Percentiles rank a stretch among this genome's conserved stretches.
phyloP scores from a whole-genome alignment of 495 filamentous ascomycete species.

The Trichoderma virens region DNA sequence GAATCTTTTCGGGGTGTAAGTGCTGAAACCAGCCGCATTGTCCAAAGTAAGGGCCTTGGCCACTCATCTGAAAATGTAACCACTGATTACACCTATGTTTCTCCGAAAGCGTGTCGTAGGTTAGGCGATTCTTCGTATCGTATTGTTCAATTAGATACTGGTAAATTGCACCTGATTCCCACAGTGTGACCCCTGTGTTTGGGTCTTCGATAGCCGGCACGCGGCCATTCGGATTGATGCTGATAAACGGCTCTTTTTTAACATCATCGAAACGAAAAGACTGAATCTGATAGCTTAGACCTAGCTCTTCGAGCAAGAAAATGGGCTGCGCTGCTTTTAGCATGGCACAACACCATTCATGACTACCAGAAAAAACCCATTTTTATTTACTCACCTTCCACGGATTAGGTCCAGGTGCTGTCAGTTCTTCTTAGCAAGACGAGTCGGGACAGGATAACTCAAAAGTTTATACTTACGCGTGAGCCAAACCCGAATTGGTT shows the following conservation, averaged over 20 bases:
- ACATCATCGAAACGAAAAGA: constrained; percentile 47
- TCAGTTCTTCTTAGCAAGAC: too few relatives aligned
- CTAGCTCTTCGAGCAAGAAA: constrained; percentile 57
- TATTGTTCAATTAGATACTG: not conserved
- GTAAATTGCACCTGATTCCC: constrained; percentile 4
- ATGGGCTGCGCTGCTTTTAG: too few relatives aligned
- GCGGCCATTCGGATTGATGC: constrained; percentile 62
- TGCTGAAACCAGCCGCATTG: not conserved
- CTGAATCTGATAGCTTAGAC: constrained; percentile 42
- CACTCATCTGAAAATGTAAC: not conserved
- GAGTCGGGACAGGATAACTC: too few relatives aligned
- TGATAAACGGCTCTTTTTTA: constrained; percentile 46
- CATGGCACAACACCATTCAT: too few relatives aligned
- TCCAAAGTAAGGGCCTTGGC: not conserved
- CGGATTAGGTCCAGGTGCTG: too few relatives aligned
- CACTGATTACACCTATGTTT: not conserved
- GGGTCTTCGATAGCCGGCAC: constrained; percentile 29
- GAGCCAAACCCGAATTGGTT: too few relatives aligned
- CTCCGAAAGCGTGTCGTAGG: not conserved
- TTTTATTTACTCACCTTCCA: too few relatives aligned
- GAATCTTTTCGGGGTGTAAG: not conserved
- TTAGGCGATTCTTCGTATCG: not conserved
- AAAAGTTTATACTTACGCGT: too few relatives aligned
- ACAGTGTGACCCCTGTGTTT: not conserved
- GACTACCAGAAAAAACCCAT: too few relatives aligned